Conservation (phyloP, 176 grass and related monocot genomes). For the Triticum dicoccoides region DNA sequence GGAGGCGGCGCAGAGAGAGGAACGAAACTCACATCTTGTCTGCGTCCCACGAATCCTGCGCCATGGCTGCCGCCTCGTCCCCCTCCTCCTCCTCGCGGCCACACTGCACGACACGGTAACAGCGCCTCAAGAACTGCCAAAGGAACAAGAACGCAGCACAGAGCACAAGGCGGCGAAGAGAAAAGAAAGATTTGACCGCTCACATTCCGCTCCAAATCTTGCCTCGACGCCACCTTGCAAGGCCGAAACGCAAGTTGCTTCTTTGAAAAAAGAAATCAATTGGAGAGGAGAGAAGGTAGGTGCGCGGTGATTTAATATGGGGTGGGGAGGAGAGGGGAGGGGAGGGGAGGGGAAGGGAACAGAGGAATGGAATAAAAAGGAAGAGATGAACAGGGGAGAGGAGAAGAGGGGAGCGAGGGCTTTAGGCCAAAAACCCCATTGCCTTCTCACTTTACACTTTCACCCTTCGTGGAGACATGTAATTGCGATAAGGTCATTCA, state of each 20-base stretch:
- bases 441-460: neutral
- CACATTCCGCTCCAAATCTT: slow-evolving; percentile 42
- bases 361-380: slow-evolving; percentile 26
- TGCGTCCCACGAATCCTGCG: slow-evolving; percentile 57
- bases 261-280: slow-evolving; percentile 10
- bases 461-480: neutral
- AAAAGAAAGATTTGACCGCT: slow-evolving; percentile 32
- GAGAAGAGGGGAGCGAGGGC: neutral
- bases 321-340: neutral
- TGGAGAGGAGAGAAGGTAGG: neutral
- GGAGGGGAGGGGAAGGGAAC: neutral
- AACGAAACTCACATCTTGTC: slow-evolving; percentile 61
- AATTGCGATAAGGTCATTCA: neutral
- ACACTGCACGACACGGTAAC: slow-evolving; percentile 25
- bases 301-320: neutral
- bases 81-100: neutral
- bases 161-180: neutral
- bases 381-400: slow-evolving; percentile 16
- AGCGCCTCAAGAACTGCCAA: slow-evolving; percentile 6
- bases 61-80: slow-evolving; percentile 32
- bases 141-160: neutral
- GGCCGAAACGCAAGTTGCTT: slow-evolving; percentile 20
- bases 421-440: slow-evolving; percentile 6
- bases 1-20: neutral
- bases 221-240: neutral